Conservation (phyloP, 2,329 filamentous ascomycete species). For the Neopestalotiopsis sp. region DNA sequence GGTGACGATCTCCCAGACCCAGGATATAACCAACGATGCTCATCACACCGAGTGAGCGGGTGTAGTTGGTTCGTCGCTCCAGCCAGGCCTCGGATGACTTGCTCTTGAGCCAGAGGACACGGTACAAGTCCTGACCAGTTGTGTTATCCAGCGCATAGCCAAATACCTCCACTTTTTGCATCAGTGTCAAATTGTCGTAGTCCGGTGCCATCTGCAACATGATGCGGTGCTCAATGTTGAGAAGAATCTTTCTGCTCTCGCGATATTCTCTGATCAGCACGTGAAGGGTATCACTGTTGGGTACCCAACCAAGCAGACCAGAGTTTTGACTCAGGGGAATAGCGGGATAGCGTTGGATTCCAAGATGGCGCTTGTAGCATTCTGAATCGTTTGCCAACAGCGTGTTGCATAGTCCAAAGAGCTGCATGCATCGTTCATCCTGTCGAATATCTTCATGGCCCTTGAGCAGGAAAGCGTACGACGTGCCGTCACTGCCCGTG, state of each 20-base stretch:
- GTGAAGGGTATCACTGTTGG: conserved; percentile 96
- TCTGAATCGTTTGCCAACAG: conserved; percentile 92
- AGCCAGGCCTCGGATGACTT: conserved; percentile 98
- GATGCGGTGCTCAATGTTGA: conserved; percentile 99
- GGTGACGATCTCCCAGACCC: conserved; percentile 93
- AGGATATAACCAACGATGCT: conserved; percentile 99
- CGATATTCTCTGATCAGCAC: conserved; percentile 97
- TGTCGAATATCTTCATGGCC: conserved; percentile 99
- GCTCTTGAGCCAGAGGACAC: conserved; percentile 97
- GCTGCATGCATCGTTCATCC: conserved; percentile 98
- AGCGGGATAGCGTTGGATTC: conserved; percentile 94
- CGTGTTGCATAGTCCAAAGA: conserved; percentile 97
- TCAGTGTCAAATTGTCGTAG: conserved; percentile 96
- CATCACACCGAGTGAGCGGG: conserved; percentile 95
- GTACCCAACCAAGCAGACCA: conserved; percentile 93
- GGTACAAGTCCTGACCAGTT: conserved; percentile 96
- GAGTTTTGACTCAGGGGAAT: conserved; percentile 97
- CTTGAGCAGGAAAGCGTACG: conserved; percentile 91
- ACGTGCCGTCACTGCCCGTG: conserved; percentile 84
- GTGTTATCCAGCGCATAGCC: conserved; percentile 99
- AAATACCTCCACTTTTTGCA: conserved; percentile 99
- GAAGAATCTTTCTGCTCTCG: conserved; percentile 93
- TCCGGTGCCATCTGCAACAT: conserved; percentile 99
- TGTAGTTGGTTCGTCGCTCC: conserved; percentile 97
- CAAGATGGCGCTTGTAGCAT: conserved; percentile 95